Percentiles rank a stretch among this genome's conserved stretches.
Evolutionary conservation across 805 yeast species (phyloP).

Genomic region (Saturnispora mendoncae): DNA sequence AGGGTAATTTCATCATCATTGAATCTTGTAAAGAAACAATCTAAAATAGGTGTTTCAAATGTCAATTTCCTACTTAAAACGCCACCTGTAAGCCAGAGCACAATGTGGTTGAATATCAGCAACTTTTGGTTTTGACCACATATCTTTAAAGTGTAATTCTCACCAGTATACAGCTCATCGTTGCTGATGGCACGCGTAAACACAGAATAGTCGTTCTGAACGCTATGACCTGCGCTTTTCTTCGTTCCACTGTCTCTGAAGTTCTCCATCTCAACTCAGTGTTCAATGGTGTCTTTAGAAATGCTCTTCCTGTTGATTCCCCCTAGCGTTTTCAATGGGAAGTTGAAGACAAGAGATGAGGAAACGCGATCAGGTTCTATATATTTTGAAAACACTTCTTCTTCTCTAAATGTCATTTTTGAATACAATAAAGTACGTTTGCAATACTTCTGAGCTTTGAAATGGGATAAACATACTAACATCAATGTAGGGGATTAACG

Average conservation of each 20-base stretch:
- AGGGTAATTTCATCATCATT: constrained; percentile 14
- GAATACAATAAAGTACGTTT: constrained; percentile 30
- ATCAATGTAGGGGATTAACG: constrained; percentile 44
- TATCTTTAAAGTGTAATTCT: constrained; percentile 13
- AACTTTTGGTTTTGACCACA: constrained; percentile 20
- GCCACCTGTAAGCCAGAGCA: constrained; percentile 43
- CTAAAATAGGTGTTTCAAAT: constrained; percentile 43
- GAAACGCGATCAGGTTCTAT: constrained; percentile 2
- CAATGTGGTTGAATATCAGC: constrained; percentile 28
- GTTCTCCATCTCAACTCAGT: neutral
- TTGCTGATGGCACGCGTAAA: neutral
- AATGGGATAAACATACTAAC: constrained; percentile 6
- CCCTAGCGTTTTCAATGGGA: neutral
- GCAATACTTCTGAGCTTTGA: neutral
- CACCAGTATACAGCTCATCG: neutral
- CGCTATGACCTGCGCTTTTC: neutral
- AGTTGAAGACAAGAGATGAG: neutral
- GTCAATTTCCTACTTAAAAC: constrained; percentile 39
- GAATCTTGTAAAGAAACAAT: constrained; percentile 57
- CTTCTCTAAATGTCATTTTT: constrained; percentile 31
- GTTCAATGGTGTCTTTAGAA: too few relatives aligned
- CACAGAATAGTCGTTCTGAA: neutral
- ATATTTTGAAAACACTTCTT: constrained; percentile 1
- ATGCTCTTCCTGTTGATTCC: neutral
- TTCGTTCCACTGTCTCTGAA: neutral